Conservation (phyloP, 2,329 filamentous ascomycete species). For the Talaromyces rugulosus region DNA sequence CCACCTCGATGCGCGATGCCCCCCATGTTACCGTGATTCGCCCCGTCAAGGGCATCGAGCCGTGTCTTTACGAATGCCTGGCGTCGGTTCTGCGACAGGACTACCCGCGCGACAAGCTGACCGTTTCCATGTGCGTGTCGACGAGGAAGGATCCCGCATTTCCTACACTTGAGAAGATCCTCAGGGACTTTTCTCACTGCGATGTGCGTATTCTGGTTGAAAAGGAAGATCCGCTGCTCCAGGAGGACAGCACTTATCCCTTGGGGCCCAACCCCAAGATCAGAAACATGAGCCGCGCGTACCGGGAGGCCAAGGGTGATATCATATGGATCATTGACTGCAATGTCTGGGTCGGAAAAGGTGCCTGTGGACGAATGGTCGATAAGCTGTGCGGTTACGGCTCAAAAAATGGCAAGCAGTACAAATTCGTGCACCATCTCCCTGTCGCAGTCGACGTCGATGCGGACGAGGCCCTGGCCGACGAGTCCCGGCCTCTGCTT, state of each 20-base stretch:
- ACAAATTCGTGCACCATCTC: slow-evolving; percentile 93
- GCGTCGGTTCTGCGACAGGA: slow-evolving; percentile 77
- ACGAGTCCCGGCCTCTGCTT: slow-evolving; percentile 25
- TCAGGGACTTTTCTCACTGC: slow-evolving; percentile 66
- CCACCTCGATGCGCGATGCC: slow-evolving; percentile 47
- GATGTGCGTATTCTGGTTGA: slow-evolving; percentile 75
- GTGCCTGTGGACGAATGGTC: slow-evolving; percentile 81
- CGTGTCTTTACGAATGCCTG: slow-evolving; percentile 86
- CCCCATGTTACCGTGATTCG: slow-evolving; percentile 88
- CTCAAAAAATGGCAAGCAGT: slow-evolving; percentile 44
- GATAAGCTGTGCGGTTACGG: slow-evolving; percentile 72
- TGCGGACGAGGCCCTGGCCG: slow-evolving; percentile 20
- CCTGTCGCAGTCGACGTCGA: slow-evolving; percentile 79
- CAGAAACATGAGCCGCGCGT: slow-evolving; percentile 89
- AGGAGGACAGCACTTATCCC: slow-evolving; percentile 47
- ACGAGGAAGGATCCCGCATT: slow-evolving; percentile 71
- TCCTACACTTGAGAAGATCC: slow-evolving; percentile 65
- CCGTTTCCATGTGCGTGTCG: slow-evolving; percentile 77
- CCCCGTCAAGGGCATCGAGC: slow-evolving; percentile 88
- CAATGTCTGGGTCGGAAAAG: slow-evolving; percentile 85
- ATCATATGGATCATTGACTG: slow-evolving; percentile 94
- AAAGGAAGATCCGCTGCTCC: slow-evolving; percentile 70
- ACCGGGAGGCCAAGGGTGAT: slow-evolving; percentile 80
- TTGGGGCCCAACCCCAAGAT: slow-evolving; percentile 98
- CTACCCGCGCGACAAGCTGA: slow-evolving; percentile 72